These are phyloP conservation scores for Phytophthora sojae DNA, from an alignment of 352 stramenopile species.

Conservation along the genomic window DNA sequence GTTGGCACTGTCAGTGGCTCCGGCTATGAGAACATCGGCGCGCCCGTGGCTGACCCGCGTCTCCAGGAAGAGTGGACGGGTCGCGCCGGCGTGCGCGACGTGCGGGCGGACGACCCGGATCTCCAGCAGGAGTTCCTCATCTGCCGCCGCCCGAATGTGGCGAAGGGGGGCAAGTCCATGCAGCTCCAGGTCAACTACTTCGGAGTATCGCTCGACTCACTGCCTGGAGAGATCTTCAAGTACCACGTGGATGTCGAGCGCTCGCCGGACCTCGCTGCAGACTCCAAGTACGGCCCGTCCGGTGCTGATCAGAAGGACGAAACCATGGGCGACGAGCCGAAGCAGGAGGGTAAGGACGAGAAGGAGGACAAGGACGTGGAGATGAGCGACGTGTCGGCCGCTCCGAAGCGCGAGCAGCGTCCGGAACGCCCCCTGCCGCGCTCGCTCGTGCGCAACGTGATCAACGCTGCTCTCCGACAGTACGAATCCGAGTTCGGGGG, in stretches of 20 bases:
- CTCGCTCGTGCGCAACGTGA: conserved; percentile 63
- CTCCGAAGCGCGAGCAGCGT: conserved; percentile 35
- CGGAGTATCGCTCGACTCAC: conserved; percentile 54
- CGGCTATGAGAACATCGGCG: conserved; percentile 63
- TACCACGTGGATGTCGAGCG: conserved; percentile 76
- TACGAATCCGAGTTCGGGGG: conserved; percentile 63
- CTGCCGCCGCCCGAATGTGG: conserved; percentile 52
- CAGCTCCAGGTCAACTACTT: conserved; percentile 77
- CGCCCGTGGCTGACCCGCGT: conserved; percentile 58
- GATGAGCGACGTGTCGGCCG: conserved; percentile 42
- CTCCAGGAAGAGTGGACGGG: conserved; percentile 62
- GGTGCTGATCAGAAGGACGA: conserved; percentile 49
- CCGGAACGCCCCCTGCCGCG: conserved; percentile 50
- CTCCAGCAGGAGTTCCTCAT: conserved; percentile 55
- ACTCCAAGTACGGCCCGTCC: conserved; percentile 62
- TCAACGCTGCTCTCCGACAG: conserved; percentile 60
- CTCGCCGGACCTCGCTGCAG: conserved; percentile 41
- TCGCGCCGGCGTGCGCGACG: conserved; percentile 36
- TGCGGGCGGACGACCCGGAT: conserved; percentile 51
- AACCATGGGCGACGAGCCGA: conserved; percentile 42
- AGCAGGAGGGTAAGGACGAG: conserved; percentile 41
- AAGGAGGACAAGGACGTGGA: conserved; percentile 51
- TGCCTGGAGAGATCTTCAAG: conserved; percentile 67
- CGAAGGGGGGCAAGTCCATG: conserved; percentile 41
- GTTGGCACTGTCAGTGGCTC: conserved; percentile 50